Evolutionary conservation across 2,329 filamentous ascomycete genomes (phyloP).

Genomic region (Ceratocystis cubensis): DNA sequence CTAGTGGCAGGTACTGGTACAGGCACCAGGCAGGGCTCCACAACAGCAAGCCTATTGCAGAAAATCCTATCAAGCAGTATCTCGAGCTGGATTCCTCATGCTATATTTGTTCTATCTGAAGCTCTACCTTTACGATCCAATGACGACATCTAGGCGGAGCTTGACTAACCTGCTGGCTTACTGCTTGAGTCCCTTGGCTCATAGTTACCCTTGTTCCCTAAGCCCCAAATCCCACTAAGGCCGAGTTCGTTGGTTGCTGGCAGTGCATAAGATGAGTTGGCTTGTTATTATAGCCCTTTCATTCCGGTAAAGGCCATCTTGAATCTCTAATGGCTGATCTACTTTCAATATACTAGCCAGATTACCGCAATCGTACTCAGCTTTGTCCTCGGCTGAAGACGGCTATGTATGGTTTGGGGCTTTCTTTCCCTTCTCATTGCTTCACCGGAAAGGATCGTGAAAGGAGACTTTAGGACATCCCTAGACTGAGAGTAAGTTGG

Average conservation of each 20-base stretch:
- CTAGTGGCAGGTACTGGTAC: constrained; percentile 8
- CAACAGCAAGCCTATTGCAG: background rate
- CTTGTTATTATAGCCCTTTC: background rate
- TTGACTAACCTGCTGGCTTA: background rate
- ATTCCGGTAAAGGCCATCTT: too few relatives aligned
- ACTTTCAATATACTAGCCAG: background rate
- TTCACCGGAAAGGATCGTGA: constrained; percentile 2
- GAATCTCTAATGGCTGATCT: too few relatives aligned
- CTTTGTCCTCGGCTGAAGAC: background rate
- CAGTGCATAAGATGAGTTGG: constrained; percentile 1
- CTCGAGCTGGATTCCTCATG: background rate
- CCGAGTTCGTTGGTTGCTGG: background rate
- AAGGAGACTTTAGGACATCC: background rate
- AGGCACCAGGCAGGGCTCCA: background rate
- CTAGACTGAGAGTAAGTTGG: background rate
- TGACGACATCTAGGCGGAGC: background rate
- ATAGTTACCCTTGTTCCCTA: background rate
- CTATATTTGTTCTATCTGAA: background rate
- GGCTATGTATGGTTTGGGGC: background rate
- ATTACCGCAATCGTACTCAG: background rate
- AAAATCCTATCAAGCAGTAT: background rate
- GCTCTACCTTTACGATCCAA: background rate
- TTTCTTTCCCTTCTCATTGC: background rate
- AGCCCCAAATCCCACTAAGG: background rate
- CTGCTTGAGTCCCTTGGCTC: background rate